phyloP scores from a whole-genome alignment of 2,329 filamentous ascomycete species.

The Endocalyx cinctus region DNA sequence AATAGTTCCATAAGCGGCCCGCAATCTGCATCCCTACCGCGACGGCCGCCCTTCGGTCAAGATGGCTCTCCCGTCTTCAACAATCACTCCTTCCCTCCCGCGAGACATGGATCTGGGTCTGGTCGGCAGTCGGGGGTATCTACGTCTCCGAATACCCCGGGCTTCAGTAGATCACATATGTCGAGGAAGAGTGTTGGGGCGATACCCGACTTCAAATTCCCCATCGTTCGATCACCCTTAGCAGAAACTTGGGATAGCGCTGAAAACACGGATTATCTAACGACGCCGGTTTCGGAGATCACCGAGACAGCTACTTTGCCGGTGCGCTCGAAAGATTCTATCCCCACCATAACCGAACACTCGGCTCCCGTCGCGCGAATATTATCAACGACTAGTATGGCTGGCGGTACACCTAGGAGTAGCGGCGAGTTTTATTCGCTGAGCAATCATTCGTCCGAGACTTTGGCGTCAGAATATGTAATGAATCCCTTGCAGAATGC shows the following conservation, averaged over 20 bases:
- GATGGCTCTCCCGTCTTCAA: slow-evolving; percentile 49
- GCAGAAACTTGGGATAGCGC: slow-evolving; percentile 26
- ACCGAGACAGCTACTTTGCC: slow-evolving; percentile 33
- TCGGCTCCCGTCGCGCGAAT: slow-evolving; percentile 61
- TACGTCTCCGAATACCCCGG: slow-evolving; percentile 43
- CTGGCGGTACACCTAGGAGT: slow-evolving; percentile 75
- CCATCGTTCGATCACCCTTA: slow-evolving; percentile 40
- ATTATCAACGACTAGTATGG: slow-evolving; percentile 71
- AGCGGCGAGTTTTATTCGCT: slow-evolving; percentile 93
- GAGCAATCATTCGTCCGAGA: slow-evolving; percentile 94
- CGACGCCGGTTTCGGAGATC: slow-evolving; percentile 33
- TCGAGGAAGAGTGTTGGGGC: slow-evolving; percentile 37
- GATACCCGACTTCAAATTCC: slow-evolving; percentile 55
- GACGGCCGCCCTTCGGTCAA: slow-evolving; percentile 37
- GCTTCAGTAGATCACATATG: slow-evolving; percentile 30
- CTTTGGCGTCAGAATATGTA: slow-evolving; percentile 82
- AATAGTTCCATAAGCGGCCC: slow-evolving; percentile 38
- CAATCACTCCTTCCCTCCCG: slow-evolving; percentile 48
- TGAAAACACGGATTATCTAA: slow-evolving; percentile 30
- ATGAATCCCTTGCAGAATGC: slow-evolving; percentile 41
- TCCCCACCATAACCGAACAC: slow-evolving; percentile 52
- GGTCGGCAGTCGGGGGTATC: slow-evolving; percentile 35
- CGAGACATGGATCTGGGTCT: slow-evolving; percentile 35
- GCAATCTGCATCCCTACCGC: slow-evolving; percentile 35
- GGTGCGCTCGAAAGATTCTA: slow-evolving; percentile 37